A percentile compares a stretch with the other conserved stretches of the same genome.
phyloP scores from a whole-genome alignment of 148 eudicot species.

The Silene conica region DNA sequence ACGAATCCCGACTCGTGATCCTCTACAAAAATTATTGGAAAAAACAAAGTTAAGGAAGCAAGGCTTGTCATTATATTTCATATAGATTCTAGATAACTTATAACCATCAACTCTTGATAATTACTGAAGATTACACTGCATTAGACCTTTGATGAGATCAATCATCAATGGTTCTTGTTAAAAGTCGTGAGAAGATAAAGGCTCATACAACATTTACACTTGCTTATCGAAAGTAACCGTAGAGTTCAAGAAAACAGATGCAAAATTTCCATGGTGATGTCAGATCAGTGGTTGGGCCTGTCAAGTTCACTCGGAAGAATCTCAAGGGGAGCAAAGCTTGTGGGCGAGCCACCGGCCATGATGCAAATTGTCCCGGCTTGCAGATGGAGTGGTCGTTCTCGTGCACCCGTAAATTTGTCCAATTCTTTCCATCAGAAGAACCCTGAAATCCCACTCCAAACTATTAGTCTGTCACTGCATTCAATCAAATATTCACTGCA shows the following conservation, averaged over 20 bases:
- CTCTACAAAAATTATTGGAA: no score
- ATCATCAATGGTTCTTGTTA: background rate
- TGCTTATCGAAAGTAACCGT: slow-evolving; percentile 65
- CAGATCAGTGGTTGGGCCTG: slow-evolving; percentile 65
- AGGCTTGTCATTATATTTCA: no score
- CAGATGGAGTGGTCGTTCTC: slow-evolving; percentile 71
- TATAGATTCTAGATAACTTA: no score
- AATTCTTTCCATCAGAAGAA: slow-evolving; percentile 70
- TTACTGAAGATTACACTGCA: background rate
- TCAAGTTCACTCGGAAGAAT: slow-evolving; percentile 64
- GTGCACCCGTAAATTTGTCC: slow-evolving; percentile 77
- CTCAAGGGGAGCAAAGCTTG: slow-evolving; percentile 78
- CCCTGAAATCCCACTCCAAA: slow-evolving; percentile 42
- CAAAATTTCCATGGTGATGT: slow-evolving; percentile 72
- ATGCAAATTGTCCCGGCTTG: slow-evolving; percentile 89
- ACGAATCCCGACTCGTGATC: no score
- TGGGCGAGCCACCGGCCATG: slow-evolving; percentile 67
- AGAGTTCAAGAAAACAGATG: slow-evolving; percentile 87
- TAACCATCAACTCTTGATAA: background rate
- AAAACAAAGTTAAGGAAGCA: no score
- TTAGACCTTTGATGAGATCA: no score
- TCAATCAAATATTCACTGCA: no score
- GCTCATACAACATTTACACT: background rate
- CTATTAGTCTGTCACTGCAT: background rate
- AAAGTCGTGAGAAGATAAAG: background rate